These are phyloP conservation scores for Saccharomycopsis babjevae DNA, from an alignment of 805 yeast genomes.

Conservation along the genomic window DNA sequence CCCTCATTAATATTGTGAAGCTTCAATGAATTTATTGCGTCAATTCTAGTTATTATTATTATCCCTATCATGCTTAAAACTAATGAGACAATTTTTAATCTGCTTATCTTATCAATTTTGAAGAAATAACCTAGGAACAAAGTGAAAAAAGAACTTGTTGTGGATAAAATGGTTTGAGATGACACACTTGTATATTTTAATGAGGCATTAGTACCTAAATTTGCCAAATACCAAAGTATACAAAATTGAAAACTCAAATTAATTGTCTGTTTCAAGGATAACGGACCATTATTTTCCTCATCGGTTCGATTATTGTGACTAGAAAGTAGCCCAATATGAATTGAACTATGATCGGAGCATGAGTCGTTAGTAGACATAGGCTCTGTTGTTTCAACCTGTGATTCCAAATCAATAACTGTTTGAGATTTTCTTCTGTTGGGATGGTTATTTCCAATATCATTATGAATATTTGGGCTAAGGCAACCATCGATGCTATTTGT, in stretches of 20 bases:
- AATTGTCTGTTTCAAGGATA: constrained; percentile 55
- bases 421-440: not conserved
- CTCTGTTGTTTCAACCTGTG: constrained; percentile 11
- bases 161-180: constrained; percentile 84
- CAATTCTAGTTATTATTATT: constrained; percentile 63
- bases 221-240: constrained; percentile 82
- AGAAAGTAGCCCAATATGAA: not conserved
- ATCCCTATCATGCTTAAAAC: constrained; percentile 70
- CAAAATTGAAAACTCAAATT: constrained; percentile 72
- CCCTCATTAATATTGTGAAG: constrained; percentile 18
- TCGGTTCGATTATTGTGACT: not conserved
- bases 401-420: constrained; percentile 7
- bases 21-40: constrained; percentile 26
- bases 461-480: not conserved
- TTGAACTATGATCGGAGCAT: constrained; percentile 3
- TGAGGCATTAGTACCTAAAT: constrained; percentile 80
- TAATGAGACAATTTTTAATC: constrained; percentile 58
- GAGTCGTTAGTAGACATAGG: constrained; percentile 4
- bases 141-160: constrained; percentile 91
- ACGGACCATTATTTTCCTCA: constrained; percentile 19
- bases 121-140: constrained; percentile 67
- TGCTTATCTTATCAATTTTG: constrained; percentile 58
- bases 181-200: constrained; percentile 86
- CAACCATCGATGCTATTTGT: not conserved
- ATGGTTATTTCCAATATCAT: not conserved